Evolutionary conservation across 495 filamentous ascomycete genomes (phyloP).

Genomic region (Lasiosphaeriaceae sp.): DNA sequence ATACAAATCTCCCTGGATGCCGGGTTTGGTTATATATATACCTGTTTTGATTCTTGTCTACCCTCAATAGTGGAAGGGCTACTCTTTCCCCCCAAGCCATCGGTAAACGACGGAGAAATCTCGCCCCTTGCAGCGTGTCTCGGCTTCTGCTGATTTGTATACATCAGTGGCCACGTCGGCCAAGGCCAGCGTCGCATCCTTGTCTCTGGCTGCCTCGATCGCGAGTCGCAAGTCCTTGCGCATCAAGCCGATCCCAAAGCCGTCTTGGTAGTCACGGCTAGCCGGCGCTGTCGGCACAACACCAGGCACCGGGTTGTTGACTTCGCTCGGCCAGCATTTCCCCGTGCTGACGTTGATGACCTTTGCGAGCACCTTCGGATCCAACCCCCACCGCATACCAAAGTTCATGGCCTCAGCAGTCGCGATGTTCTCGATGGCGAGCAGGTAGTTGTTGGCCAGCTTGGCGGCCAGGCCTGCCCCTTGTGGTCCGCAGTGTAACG

Average conservation of each 20-base stretch:
- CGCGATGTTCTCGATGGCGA: slow-evolving; percentile 89
- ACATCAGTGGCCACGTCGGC: slow-evolving; percentile 61
- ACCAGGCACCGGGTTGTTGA: slow-evolving; percentile 91
- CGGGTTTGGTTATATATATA: too few relatives aligned
- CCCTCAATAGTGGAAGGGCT: neutral
- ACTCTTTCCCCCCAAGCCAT: slow-evolving; percentile 44
- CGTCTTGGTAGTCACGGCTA: slow-evolving; percentile 68
- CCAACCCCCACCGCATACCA: slow-evolving; percentile 77
- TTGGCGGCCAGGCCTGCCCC: slow-evolving; percentile 81
- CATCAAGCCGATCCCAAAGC: slow-evolving; percentile 82
- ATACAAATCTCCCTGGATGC: too few relatives aligned
- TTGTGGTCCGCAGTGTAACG: slow-evolving; percentile 76
- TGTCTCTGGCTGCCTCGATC: slow-evolving; percentile 65
- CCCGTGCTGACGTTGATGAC: slow-evolving; percentile 86
- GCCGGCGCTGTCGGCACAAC: slow-evolving; percentile 71
- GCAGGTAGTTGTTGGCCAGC: slow-evolving; percentile 88
- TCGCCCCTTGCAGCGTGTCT: slow-evolving; percentile 59
- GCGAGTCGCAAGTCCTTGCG: slow-evolving; percentile 77
- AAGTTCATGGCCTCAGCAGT: slow-evolving; percentile 92
- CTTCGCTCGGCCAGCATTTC: slow-evolving; percentile 84
- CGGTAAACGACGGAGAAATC: slow-evolving; percentile 87
- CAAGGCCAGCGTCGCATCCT: slow-evolving; percentile 61
- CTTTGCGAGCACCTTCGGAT: slow-evolving; percentile 70
- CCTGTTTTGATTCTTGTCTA: too few relatives aligned
- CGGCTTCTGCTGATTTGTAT: slow-evolving; percentile 60